phyloP scores from a whole-genome alignment of 306 rosid genomes.

The Pterocarpus macrocarpus region DNA sequence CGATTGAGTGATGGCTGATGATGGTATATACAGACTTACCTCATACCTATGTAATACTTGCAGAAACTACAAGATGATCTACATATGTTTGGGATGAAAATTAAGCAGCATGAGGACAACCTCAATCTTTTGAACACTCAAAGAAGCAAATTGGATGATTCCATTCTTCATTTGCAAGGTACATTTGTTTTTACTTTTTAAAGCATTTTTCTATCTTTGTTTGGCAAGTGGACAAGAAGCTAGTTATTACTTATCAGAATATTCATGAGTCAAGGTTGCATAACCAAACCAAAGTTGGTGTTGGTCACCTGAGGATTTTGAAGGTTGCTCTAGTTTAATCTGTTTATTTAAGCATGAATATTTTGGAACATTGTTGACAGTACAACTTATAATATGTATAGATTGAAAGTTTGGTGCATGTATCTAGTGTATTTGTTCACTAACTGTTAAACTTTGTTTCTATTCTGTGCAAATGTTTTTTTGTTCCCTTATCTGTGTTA shows the following conservation, averaged over 20 bases:
- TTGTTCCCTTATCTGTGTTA: constrained; percentile 20
- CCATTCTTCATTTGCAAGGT: constrained; percentile 86
- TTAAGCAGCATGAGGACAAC: constrained; percentile 82
- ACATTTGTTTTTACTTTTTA: constrained; percentile 38
- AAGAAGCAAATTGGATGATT: constrained; percentile 70
- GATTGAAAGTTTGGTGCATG: constrained; percentile 32
- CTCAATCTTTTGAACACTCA: constrained; percentile 62
- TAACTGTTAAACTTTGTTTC: background rate
- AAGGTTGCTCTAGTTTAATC: constrained; percentile 21
- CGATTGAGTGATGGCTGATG: background rate
- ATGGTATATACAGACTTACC: constrained; percentile 41
- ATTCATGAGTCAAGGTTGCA: constrained; percentile 22
- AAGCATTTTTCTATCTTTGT: constrained; percentile 36
- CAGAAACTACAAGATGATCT: constrained; percentile 90
- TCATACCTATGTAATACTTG: constrained; percentile 39
- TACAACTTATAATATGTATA: background rate
- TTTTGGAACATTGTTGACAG: constrained; percentile 31
- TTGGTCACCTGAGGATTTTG: constrained; percentile 18
- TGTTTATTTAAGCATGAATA: constrained; percentile 26
- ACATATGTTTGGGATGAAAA: constrained; percentile 68
- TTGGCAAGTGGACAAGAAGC: constrained; percentile 29
- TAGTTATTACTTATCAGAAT: constrained; percentile 20
- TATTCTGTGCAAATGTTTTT: background rate
- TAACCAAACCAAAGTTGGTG: constrained; percentile 26
- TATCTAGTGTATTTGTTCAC: background rate